Evolutionary conservation across 2,329 filamentous ascomycete genomes (phyloP).

Genomic region (Ascochyta koolunga): DNA sequence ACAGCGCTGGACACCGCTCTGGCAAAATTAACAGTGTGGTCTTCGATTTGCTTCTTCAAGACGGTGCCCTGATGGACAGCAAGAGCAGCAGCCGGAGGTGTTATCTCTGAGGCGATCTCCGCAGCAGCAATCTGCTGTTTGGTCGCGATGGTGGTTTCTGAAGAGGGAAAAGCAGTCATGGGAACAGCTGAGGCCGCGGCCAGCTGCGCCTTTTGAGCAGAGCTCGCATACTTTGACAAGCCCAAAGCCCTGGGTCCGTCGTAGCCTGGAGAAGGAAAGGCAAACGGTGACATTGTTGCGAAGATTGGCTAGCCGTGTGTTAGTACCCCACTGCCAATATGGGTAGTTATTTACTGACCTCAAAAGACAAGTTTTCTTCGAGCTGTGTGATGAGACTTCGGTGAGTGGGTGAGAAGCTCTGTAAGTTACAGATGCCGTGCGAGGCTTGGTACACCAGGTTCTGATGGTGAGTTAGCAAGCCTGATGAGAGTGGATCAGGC

Average conservation of each 20-base stretch:
- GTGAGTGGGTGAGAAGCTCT: neutral
- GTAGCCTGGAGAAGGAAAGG: neutral
- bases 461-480: neutral
- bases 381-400: neutral
- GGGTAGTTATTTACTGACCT: neutral
- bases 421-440: neutral
- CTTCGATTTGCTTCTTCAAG: slow-evolving; percentile 30
- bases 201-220: slow-evolving; percentile 8
- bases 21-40: slow-evolving; percentile 24
- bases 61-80: slow-evolving; percentile 27
- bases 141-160: slow-evolving; percentile 28
- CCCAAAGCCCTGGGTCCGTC: slow-evolving; percentile 21
- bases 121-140: slow-evolving; percentile 34
- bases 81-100: slow-evolving; percentile 23
- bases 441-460: neutral
- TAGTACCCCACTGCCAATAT: neutral
- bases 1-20: slow-evolving; percentile 24
- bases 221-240: slow-evolving; percentile 28
- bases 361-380: neutral
- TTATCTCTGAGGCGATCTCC: neutral
- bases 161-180: neutral
- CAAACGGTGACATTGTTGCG: neutral
- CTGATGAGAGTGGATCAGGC: neutral
- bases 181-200: slow-evolving; percentile 13
- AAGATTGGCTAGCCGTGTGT: neutral